Evolutionary conservation across 2,329 filamentous ascomycete genomes (phyloP), one percentile per base, ranked within the genome.

Genomic region (Didymella keratinophila): DNA sequence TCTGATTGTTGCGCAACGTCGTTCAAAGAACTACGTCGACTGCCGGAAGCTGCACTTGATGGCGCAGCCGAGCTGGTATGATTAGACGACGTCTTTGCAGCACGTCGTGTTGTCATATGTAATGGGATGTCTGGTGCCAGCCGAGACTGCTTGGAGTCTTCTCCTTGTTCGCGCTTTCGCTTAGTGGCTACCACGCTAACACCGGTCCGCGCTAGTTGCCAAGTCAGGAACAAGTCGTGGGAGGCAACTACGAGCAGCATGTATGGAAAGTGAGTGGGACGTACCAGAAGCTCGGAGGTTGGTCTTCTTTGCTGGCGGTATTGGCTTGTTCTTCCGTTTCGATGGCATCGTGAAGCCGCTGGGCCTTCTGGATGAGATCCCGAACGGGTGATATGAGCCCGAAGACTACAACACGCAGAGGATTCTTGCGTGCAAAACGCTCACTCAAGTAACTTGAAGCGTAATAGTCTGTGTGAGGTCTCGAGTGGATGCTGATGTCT

Each of bases 31-130:
- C 71, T 78, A 63, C 77, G 75, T 55, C 76, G 76, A 56, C 77
- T 78, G 66, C 68, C 68, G 39, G 65, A 72, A 63, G 71, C 73
- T 46, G 71, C 68, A 63, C 67, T 67, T 58, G 76, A 77, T 45
- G 70, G 61, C 23, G 70, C 73, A 58, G 70, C 71, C 32, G 76
- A 67, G 62, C 70, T 76, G 51, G 68, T 71, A 55, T 72, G 70
- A 58, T 71, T 72, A 50, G 76, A 77, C 50, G 71, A 73, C 59
- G 71, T 73, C 62, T 75, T 76, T 67, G 74, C 73, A 71, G 76
- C 76, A 67, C 74, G 75, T 56, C 80, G 76, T 49, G 80, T 82
- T 56, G 78, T 82, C 80, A 83, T 83, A 71, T 81, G 79, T 68
- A 81, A 73, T 52, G 79, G 78, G 71, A 78, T 75, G 59, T 79